Percentiles rank a stretch among this genome's conserved stretches.
Evolutionary conservation across 495 filamentous ascomycete genomes (phyloP).

Genomic region (Podospora fimiseda): DNA sequence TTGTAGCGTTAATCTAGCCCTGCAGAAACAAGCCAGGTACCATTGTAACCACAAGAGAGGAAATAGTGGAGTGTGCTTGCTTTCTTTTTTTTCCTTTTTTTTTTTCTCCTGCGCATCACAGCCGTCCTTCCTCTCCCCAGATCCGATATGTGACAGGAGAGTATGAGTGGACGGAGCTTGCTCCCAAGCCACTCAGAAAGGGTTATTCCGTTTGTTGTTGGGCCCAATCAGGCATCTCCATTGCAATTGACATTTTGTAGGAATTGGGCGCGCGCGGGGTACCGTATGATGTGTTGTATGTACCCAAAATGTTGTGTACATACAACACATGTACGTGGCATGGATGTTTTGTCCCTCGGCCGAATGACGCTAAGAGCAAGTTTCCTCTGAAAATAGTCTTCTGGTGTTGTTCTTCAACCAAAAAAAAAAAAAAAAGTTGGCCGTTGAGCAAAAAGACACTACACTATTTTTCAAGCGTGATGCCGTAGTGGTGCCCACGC

Average conservation of each 20-base stretch:
- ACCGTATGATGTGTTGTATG: no score
- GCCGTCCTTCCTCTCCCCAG: not conserved
- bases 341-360: no score
- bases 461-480: slow-evolving; percentile 1
- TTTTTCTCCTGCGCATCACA: not conserved
- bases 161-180: not conserved
- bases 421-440: not conserved
- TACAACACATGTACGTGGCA: no score
- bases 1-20: no score
- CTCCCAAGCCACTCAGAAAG: not conserved
- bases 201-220: not conserved
- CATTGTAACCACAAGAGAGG: not conserved
- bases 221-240: not conserved
- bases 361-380: not conserved
- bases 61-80: not conserved
- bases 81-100: not conserved
- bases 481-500: slow-evolving; percentile 6
- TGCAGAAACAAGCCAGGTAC: not conserved
- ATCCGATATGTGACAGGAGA: not conserved
- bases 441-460: not conserved
- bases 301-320: no score
- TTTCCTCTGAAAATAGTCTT: not conserved
- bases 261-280: no score
- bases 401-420: not conserved
- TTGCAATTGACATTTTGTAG: not conserved